Evolutionary conservation across 2,329 filamentous ascomycete species (phyloP), one percentile per base, ranked within the genome.

Genomic region (Magnaporthiopsis rhizophila): DNA sequence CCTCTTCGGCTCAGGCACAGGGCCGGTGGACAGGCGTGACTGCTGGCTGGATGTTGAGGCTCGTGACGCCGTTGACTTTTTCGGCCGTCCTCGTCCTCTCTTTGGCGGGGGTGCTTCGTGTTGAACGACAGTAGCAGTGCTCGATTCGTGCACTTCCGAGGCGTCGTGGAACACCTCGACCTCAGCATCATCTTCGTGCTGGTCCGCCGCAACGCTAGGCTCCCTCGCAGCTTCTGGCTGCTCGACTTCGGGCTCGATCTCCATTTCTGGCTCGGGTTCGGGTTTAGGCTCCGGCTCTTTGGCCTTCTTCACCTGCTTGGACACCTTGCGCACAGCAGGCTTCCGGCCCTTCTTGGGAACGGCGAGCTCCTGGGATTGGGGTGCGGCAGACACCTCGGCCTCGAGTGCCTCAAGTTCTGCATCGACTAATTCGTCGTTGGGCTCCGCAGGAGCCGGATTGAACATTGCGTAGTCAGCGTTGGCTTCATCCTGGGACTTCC

Each of bases 261-360:
- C 65, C 9, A 68, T 67, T 1, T 63, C 65, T 13, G 71, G 65
- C 9, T 73, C 69, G 15, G 70, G 56, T 3, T 58, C 64, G 9
- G 69, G 64, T 11, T 58, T 63, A 9, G 69, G 64, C 12, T 57
- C 62, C 9, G 73, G 69, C 2, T 75, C 71, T 67, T 80, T 80
- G 9, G 73, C 65, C 69, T 81, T 83, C 69, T 81, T 81, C 12
- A 78, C 77, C 67, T 83, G 80, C 71, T 84, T 85, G 0, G 83
- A 83, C 0, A 68, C 77, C 67, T 85, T 86, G 59, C 79, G 79
- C 3, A 77, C 74, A n/a, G 74, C 79, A 8, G 80, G 71, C 68
- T 85, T 85, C 61, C 81, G 80, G 32, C 80, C 81, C 71, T 83
- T 86, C 73, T 86, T 86, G 4, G 81, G 78, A 13, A 81, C 75